These are phyloP conservation scores for Jaenimonas drosophilae DNA, from an alignment of 208 protist genomes.

Conservation along the genomic window DNA sequence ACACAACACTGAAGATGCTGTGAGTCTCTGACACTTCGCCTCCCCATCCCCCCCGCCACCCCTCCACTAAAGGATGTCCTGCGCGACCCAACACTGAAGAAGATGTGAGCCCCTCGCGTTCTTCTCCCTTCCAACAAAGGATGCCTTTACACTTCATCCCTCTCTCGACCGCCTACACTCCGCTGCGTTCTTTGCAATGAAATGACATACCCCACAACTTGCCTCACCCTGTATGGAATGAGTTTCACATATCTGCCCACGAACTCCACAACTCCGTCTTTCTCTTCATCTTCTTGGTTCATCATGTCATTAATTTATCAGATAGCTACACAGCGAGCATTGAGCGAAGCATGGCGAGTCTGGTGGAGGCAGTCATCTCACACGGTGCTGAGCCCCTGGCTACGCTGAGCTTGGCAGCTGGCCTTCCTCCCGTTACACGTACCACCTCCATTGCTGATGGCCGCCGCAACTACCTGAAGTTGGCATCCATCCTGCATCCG, in stretches of 20 bases:
- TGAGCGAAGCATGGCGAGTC: background rate
- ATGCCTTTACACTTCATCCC: background rate
- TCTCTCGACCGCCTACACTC: background rate
- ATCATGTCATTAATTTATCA: no score
- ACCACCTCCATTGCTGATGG: constrained; percentile 52
- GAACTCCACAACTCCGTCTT: no score
- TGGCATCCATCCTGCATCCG: constrained; percentile 66
- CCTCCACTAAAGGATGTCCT: no score
- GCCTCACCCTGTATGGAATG: no score
- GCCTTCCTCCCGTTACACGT: constrained; percentile 35
- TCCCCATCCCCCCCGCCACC: no score
- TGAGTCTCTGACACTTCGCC: no score
- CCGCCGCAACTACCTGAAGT: constrained; percentile 72
- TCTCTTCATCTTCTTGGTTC: no score
- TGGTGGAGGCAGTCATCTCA: constrained; percentile 24
- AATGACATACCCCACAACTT: no score
- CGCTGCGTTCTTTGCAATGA: background rate
- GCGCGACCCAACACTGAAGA: no score
- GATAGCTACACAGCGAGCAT: background rate
- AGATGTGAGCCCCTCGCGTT: no score
- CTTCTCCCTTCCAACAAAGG: background rate
- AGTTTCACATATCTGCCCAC: no score
- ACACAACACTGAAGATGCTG: no score
- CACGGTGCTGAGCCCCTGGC: constrained; percentile 35
- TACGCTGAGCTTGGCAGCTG: constrained; percentile 55